Evolutionary conservation across 2,329 filamentous ascomycete species (phyloP), one percentile per base, ranked within the genome.

Genomic region (Xylaria sp.): DNA sequence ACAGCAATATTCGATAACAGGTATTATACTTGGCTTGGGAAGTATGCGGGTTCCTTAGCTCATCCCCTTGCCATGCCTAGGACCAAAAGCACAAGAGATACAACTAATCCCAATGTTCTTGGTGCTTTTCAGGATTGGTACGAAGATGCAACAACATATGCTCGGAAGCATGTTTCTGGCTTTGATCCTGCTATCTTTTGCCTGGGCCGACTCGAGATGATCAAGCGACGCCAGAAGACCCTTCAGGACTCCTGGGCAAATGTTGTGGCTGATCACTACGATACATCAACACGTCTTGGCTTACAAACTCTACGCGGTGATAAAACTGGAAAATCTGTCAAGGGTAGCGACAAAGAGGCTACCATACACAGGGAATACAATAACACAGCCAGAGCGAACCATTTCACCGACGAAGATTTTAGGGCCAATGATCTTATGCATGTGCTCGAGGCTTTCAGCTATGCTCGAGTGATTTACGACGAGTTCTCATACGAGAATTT

Each of bases 401-500:
- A 31, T 48, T 23, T 63, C 13, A 38, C 40, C 3, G 11, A 31
- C 51, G 7, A 58, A 42, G 44, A 71, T 70, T 46, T 74, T 17
- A 10, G 63, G 53, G 28, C 28, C 6, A 72, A 73, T 26, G 38
- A 63, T 0, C 68, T 53, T 33, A 1, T 63, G 13, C 68, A 71
- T 6, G 63, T 79, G 2, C 71, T 84, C 0, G 80, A 84, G 66
- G 73, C 75, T 46, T 83, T 79, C 67, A 80, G 75, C 40, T 84
- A 77, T 40, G 68, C 78, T 20, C 77, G 82, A 4, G 73, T 83
- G 11, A 75, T 84, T 10, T 80, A 80, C 70, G 83, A 84, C 65
- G 83, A 84, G 67, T 83, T 81, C 69, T 82, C 82, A 0, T 84
- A 83, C 65, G 72, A 78, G 44, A 77, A 81, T 28, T 66, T 67